Evolutionary conservation across 78 protist genomes (phyloP), one percentile per base, ranked within the genome.

Genomic region (Polysphondylium violaceum): DNA sequence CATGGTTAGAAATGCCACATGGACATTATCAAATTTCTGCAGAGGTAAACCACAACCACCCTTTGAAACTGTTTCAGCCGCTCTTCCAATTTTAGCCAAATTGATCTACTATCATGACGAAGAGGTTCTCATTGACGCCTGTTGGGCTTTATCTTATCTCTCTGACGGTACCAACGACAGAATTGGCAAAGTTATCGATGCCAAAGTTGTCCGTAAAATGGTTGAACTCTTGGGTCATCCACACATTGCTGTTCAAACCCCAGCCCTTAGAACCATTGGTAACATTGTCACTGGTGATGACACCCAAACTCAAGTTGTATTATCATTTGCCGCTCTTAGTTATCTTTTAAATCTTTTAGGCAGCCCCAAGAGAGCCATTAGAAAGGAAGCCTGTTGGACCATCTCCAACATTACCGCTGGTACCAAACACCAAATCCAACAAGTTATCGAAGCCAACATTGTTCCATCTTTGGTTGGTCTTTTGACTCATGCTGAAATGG

Each of bases 381-480:
- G 96, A 36, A 98, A 98, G 88, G 99, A 99, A 81, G 94, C 98
- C 9, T 98, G 99, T 95, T 99, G 99, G 99, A 90, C 99, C 31
- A 76, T 98, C 61, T 97, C 98, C 25, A 99, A 99, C 93, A 97
- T 99, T 40, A 97, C 99, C 0, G 99, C 99, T 0, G 99, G 99
- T 25, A 96, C 35, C 59, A 55, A 33, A n/a, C 35, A 53, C 38
- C 99, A 98, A 93, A 95, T 98, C 25, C 96, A 97, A 71, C 95
- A 90, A 23, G 98, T 98, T 6, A 93, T 98, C 59, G 95, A 97
- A 9, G 91, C 96, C 53, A 71, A 87, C 81, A 31, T 98, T 43
- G 27, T 98, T 64, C 96, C 95, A 43, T 53, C 94, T 17, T 91
- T 98, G 47, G 29, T 98, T 27, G 16, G 51, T 33, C 43, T 88